These are phyloP conservation scores for Macroventuria anomochaeta DNA, from an alignment of 2,329 filamentous ascomycete genomes.

Conservation along the genomic window DNA sequence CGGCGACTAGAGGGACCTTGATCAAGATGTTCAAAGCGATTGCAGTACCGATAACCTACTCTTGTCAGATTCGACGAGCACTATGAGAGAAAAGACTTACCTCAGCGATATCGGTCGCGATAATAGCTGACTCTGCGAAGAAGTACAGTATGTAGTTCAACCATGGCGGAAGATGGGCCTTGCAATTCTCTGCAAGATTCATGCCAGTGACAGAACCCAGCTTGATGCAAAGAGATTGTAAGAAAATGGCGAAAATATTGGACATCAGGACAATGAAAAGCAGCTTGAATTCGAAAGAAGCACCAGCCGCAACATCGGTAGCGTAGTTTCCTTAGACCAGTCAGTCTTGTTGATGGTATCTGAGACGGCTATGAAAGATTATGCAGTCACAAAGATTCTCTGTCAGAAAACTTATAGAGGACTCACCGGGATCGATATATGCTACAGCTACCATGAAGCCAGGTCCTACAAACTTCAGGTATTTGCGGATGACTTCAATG, in stretches of 20 bases:
- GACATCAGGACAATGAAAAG: constrained; percentile 73
- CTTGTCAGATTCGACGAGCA: not conserved
- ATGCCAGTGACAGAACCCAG: constrained; percentile 59
- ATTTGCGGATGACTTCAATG: constrained; percentile 48
- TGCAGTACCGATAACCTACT: constrained; percentile 61
- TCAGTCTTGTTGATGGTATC: not conserved
- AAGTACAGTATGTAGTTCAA: constrained; percentile 61
- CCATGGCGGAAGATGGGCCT: constrained; percentile 59
- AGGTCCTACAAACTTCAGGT: constrained; percentile 67
- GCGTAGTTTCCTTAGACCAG: constrained; percentile 65
- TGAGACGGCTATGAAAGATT: not conserved
- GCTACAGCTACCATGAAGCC: constrained; percentile 66
- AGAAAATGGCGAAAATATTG: constrained; percentile 74
- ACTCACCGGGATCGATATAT: constrained; percentile 54
- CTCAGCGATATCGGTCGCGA: constrained; percentile 66
- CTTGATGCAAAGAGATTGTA: constrained; percentile 71
- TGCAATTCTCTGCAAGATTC: constrained; percentile 58
- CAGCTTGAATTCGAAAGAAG: constrained; percentile 68
- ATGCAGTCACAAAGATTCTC: not conserved
- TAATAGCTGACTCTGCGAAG: constrained; percentile 63
- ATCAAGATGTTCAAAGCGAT: constrained; percentile 63
- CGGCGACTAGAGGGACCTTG: constrained; percentile 61
- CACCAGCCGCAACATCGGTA: constrained; percentile 72
- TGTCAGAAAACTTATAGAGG: not conserved
- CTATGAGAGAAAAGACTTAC: constrained; percentile 28